Base-by-base conservation (phyloP, 1,284 basidiomycete species). In the Leccinum pachyderme region DNA sequence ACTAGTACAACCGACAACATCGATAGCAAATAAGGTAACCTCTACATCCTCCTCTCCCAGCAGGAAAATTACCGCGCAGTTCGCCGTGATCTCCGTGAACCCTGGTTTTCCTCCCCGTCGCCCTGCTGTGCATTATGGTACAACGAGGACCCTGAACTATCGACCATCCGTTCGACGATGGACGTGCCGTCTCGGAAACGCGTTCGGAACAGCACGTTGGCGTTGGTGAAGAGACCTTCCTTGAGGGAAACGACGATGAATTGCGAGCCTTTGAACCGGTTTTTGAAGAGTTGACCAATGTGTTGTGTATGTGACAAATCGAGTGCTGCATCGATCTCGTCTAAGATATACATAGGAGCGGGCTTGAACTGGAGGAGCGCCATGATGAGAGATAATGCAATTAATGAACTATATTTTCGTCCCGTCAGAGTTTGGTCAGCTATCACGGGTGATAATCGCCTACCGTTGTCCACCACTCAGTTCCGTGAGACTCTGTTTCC, bases 281-380 rank as follows among this genome's bases (percentile, higher is more conserved):
- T 96, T 48, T 91, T 83, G 83, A 98, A 98, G 15, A 98, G 83
- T 64, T 95, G 93, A 25, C 96, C 96, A 59, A 99, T 98, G 73
- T 98, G 93, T 67, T 97, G 90, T 7, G 96, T 98, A 68, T 98
- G 95, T 47, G 93, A 95, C 24, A 98, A 77, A 75, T 99, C 96
- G 45, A 98, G 83, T 5, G 95, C 95, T 0, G 95, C 94, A 73
- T 98, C 95, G 64, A 99, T 97, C 75, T 99, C 97, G 75, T 99
- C 97, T 24, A 99, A 82, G 68, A 99, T 98, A 73, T 99, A 98
- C 93, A 99, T 96, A 0, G 95, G 97, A n/a, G 96, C 95, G 2
- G 96, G 95, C 71, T 98, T 98, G 83, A 98, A 98, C 73, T 98
- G 95, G 33, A 99, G 82, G 39, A 99, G 82, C 0, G 95, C 91